Percentiles rank a stretch among this genome's conserved stretches.
These are phyloP conservation scores for Fusarium vanettenii DNA, from an alignment of 2,329 filamentous ascomycete genomes.

Conservation along the genomic window DNA sequence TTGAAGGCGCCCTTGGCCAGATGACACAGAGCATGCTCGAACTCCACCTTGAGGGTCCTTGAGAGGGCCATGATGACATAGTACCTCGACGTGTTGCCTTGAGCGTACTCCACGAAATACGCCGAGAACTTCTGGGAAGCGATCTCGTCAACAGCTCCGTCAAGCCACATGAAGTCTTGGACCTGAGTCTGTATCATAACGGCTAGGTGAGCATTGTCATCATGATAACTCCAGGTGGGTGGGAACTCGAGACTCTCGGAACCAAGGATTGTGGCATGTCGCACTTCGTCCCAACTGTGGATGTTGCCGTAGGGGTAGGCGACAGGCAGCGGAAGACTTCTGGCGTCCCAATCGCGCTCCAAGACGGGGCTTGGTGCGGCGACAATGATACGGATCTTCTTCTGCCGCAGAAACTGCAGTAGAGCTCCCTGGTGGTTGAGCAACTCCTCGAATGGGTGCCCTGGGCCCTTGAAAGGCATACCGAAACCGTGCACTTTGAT, in stretches of 20 bases:
- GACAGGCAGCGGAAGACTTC: not conserved
- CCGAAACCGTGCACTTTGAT: not conserved
- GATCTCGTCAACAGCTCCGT: not conserved
- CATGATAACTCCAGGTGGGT: not conserved
- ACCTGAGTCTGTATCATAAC: not conserved
- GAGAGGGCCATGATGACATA: not conserved
- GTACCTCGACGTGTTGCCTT: not conserved
- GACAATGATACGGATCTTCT: not conserved
- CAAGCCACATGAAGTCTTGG: not conserved
- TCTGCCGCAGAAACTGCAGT: not conserved
- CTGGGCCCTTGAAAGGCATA: not conserved
- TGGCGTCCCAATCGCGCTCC: not conserved
- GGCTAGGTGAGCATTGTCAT: not conserved
- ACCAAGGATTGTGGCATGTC: not conserved
- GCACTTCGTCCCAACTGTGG: not conserved
- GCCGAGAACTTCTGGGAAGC: not conserved
- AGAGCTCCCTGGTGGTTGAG: not conserved
- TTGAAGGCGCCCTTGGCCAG: not conserved
- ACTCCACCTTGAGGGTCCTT: not conserved
- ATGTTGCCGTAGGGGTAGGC: conserved; percentile 1
- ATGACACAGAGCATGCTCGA: not conserved
- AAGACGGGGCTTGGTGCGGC: not conserved
- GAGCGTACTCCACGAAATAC: not conserved
- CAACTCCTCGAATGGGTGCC: not conserved
- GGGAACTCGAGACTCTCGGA: not conserved